A percentile compares a stretch with the other conserved stretches of the same genome.
These are phyloP conservation scores for Austroboletus sp. DNA, from an alignment of 1,284 basidiomycete species.

Conservation along the genomic window DNA sequence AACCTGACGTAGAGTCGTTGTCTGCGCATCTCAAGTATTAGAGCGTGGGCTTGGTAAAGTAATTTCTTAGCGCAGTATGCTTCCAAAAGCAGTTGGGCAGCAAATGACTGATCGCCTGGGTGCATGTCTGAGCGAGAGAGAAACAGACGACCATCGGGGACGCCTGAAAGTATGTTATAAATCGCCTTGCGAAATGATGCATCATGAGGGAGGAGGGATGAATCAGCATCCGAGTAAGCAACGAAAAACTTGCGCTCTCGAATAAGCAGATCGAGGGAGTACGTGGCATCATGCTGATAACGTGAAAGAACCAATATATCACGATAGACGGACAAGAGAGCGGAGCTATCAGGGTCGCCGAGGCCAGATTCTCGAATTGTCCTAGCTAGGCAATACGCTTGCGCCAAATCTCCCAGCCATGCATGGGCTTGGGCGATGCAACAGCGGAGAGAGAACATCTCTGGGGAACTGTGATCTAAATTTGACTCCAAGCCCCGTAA, in stretches of 20 bases:
- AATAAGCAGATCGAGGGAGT: constrained; percentile 42
- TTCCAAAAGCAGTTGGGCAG: constrained; percentile 41
- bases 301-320: constrained; percentile 38
- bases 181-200: constrained; percentile 32
- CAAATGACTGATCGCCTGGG: constrained; percentile 24
- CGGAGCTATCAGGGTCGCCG: constrained; percentile 14
- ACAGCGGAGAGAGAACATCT: constrained; percentile 26
- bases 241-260: constrained; percentile 39
- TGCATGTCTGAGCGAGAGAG: constrained; percentile 25
- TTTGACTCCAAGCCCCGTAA: constrained; percentile 28
- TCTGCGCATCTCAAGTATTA: constrained; percentile 39
- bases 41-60: constrained; percentile 38
- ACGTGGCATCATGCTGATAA: constrained; percentile 33
- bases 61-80: constrained; percentile 31
- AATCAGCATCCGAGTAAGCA: constrained; percentile 22
- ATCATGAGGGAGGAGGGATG: constrained; percentile 10
- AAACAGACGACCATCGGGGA: constrained; percentile 35
- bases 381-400: constrained; percentile 30
- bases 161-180: constrained; percentile 27
- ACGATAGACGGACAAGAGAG: constrained; percentile 35
- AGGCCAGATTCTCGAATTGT: constrained; percentile 18
- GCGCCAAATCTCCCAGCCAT: constrained; percentile 33
- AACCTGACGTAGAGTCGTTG: constrained; percentile 32
- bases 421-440: constrained; percentile 32
- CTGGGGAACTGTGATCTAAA: constrained; percentile 13